Conservation (phyloP, 768 basidiomycete species). For the Hypholoma sublateritium region DNA sequence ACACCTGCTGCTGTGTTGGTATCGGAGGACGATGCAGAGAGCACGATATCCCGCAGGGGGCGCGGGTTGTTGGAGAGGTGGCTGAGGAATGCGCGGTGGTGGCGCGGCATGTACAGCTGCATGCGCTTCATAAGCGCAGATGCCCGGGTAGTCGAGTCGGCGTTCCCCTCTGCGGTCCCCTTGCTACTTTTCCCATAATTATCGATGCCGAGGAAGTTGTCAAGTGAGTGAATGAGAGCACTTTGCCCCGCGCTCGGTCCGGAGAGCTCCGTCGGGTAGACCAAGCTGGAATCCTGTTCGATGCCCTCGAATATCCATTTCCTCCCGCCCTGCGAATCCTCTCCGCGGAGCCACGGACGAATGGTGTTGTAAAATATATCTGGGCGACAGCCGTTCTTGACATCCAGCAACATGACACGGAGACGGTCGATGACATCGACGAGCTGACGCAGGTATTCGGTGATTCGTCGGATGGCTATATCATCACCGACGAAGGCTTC, state of each 20-base stretch:
- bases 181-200: slow-evolving; percentile 30
- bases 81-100: slow-evolving; percentile 74
- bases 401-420: slow-evolving; percentile 53
- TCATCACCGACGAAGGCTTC: slow-evolving; percentile 81
- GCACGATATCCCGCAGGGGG: slow-evolving; percentile 58
- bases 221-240: slow-evolving; percentile 70
- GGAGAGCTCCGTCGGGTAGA: slow-evolving; percentile 54
- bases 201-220: slow-evolving; percentile 71
- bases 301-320: slow-evolving; percentile 64
- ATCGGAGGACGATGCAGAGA: slow-evolving; percentile 7
- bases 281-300: slow-evolving; percentile 42
- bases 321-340: slow-evolving; percentile 45
- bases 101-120: slow-evolving; percentile 81
- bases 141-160: neutral
- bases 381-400: slow-evolving; percentile 73
- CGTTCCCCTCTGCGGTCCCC: slow-evolving; percentile 5
- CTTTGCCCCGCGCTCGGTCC: slow-evolving; percentile 87
- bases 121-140: slow-evolving; percentile 65
- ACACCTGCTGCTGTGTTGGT: slow-evolving; percentile 2
- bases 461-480: slow-evolving; percentile 61
- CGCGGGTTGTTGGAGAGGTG: slow-evolving; percentile 63
- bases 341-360: slow-evolving; percentile 81
- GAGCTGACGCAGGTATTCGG: slow-evolving; percentile 63
- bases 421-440: slow-evolving; percentile 66
- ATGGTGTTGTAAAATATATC: slow-evolving; percentile 69